A percentile compares a stretch with the other conserved stretches of the same genome.
phyloP scores from a whole-genome alignment of 352 stramenopile genomes.

The Pythium monospermum region DNA sequence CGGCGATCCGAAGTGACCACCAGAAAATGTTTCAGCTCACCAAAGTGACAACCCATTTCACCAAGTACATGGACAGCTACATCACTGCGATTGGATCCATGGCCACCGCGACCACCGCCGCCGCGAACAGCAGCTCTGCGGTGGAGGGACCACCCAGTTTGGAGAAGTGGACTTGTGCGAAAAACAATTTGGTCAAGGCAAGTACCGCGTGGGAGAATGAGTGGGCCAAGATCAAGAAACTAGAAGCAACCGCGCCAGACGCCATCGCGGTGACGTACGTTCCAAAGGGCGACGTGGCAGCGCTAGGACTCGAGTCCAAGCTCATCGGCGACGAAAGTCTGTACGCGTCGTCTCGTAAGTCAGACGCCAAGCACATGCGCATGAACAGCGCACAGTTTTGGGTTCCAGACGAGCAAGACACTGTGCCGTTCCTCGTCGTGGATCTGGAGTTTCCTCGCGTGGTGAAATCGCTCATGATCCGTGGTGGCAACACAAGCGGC shows the following conservation, averaged over 20 bases:
- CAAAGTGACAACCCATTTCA: constrained; percentile 43
- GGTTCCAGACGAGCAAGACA: constrained; percentile 48
- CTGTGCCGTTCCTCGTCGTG: constrained; percentile 48
- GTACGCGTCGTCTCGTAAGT: constrained; percentile 43
- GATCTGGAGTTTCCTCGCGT: constrained; percentile 69
- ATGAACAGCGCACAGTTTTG: constrained; percentile 60
- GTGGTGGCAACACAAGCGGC: constrained; percentile 35
- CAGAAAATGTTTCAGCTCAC: constrained; percentile 64
- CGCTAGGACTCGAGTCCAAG: constrained; percentile 58
- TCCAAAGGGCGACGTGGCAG: constrained; percentile 44
- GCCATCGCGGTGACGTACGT: constrained; percentile 20
- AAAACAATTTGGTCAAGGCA: constrained; percentile 25
- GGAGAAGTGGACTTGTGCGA: constrained; percentile 33
- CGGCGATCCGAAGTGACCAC: constrained; percentile 52
- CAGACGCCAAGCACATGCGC: constrained; percentile 52
- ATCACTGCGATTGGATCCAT: constrained; percentile 9
- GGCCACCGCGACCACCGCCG: neutral
- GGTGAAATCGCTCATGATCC: constrained; percentile 56
- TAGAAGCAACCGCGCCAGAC: constrained; percentile 5
- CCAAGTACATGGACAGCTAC: constrained; percentile 40
- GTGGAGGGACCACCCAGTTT: too few relatives aligned
- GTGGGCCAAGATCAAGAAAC: constrained; percentile 20
- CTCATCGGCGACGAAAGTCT: constrained; percentile 55
- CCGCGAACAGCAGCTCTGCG: too few relatives aligned
- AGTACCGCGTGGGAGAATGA: constrained; percentile 34